Percentiles rank a stretch among this genome's conserved stretches.
phyloP scores from a whole-genome alignment of 495 filamentous ascomycete species.

The Xylaria cubensis region DNA sequence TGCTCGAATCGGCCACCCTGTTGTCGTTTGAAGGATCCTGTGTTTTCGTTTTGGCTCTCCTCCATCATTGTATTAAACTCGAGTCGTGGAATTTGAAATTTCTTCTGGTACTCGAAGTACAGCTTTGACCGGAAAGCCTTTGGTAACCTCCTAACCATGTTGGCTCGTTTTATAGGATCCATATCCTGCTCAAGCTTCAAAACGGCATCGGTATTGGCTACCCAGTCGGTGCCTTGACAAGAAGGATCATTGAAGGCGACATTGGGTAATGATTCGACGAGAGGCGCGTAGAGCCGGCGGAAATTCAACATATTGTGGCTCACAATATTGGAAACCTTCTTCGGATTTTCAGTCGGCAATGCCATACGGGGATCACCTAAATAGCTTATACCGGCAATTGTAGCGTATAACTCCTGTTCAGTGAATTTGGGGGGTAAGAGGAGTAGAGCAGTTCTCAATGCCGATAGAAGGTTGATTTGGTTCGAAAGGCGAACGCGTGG shows the following conservation, averaged over 20 bases:
- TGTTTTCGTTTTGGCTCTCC: constrained; percentile 71
- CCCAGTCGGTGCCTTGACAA: constrained; percentile 67
- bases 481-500: constrained; percentile 89
- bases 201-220: constrained; percentile 62
- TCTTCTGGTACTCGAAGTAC: constrained; percentile 92
- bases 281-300: constrained; percentile 83
- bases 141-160: constrained; percentile 94
- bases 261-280: constrained; percentile 90
- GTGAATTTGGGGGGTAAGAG: constrained; percentile 84
- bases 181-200: constrained; percentile 80
- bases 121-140: constrained; percentile 85
- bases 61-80: constrained; percentile 91
- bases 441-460: constrained; percentile 85
- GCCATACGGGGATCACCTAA: constrained; percentile 94
- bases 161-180: constrained; percentile 85
- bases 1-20: constrained; percentile 86
- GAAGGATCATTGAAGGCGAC: constrained; percentile 77
- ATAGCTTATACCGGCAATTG: constrained; percentile 91
- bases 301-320: constrained; percentile 89
- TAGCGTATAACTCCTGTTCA: constrained; percentile 85
- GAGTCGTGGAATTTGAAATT: constrained; percentile 79
- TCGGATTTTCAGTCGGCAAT: constrained; percentile 84
- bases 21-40: constrained; percentile 68
- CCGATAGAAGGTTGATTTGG: constrained; percentile 92
- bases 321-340: constrained; percentile 93